phyloP scores from a whole-genome alignment of 2,329 filamentous ascomycete species.

The Rutstroemia sydowiana region DNA sequence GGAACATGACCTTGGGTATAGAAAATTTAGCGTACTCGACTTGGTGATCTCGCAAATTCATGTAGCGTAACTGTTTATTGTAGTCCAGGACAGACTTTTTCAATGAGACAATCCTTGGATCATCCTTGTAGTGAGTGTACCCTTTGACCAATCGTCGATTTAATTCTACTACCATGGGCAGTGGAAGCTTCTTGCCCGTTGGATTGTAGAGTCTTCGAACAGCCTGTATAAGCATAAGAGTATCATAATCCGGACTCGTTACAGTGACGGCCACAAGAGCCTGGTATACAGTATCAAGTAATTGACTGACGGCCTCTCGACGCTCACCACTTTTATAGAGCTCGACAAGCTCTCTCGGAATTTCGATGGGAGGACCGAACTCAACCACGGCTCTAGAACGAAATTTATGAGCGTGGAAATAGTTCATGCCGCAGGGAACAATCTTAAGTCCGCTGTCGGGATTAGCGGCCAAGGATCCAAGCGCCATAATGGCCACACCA shows the following conservation, averaged over 20 bases:
- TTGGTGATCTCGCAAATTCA: conserved; percentile 15
- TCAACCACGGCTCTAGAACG: conserved; percentile 92
- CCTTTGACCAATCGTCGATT: conserved; percentile 85
- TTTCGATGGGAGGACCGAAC: conserved; percentile 83
- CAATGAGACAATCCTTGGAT: conserved; percentile 12
- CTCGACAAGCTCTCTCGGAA: conserved; percentile 73
- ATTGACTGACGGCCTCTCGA: conserved; percentile 76
- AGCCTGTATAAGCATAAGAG: conserved; percentile 82
- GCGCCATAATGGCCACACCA: conserved; percentile 94
- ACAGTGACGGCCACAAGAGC: conserved; percentile 84
- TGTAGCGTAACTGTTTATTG: conserved; percentile 52
- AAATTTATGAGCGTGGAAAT: conserved; percentile 98
- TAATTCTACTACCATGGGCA: conserved; percentile 49
- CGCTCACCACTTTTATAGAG: conserved; percentile 78
- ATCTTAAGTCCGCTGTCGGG: conserved; percentile 79
- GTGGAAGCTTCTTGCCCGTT: conserved; percentile 37
- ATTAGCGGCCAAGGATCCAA: conserved; percentile 78
- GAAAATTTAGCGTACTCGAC: conserved; percentile 44
- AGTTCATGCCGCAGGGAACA: conserved; percentile 97
- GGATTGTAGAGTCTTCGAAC: conserved; percentile 89
- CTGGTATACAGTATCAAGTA: conserved; percentile 55
- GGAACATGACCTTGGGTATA: conserved; percentile 46
- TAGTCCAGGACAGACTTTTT: conserved; percentile 33
- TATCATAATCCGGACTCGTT: conserved; percentile 91
- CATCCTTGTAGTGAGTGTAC: conserved; percentile 44